Conservation (phyloP, 73 alveolate genomes). For the Diophrys sp. region DNA sequence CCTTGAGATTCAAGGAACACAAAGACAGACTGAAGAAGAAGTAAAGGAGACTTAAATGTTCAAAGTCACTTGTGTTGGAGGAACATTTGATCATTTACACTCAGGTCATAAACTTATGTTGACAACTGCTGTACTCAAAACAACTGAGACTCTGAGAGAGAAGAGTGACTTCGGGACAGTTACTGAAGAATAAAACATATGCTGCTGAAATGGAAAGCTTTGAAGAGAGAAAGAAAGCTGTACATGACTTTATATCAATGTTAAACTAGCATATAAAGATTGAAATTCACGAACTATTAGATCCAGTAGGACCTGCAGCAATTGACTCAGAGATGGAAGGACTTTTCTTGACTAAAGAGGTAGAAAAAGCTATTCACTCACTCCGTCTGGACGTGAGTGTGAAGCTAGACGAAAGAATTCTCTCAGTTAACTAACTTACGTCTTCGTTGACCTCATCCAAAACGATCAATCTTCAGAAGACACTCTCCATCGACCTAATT, state of each 20-base stretch:
- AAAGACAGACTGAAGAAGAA: too few species aligned
- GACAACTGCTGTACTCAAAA: conserved; percentile 39
- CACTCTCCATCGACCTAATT: too few species aligned
- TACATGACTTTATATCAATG: conserved; percentile 25
- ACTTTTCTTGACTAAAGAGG: conserved; percentile 53
- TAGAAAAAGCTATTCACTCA: conserved; percentile 3
- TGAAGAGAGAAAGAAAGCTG: conserved; percentile 32
- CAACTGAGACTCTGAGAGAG: conserved; percentile 36
- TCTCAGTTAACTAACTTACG: background rate
- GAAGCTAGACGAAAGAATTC: background rate
- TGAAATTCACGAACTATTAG: conserved; percentile 38
- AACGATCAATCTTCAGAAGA: too few species aligned
- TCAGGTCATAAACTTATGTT: conserved; percentile 55
- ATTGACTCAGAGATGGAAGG: conserved; percentile 46
- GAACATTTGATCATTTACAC: conserved; percentile 67
- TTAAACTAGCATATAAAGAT: conserved; percentile 23
- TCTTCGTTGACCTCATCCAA: background rate
- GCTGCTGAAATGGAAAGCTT: conserved; percentile 33
- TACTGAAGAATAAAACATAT: conserved; percentile 38
- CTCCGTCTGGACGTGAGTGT: too few species aligned
- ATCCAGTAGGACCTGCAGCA: conserved; percentile 63
- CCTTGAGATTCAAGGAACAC: too few species aligned
- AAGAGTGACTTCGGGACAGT: conserved; percentile 45
- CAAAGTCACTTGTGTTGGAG: conserved; percentile 60
- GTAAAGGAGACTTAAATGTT: too few species aligned